Evolutionary conservation across 2,329 filamentous ascomycete genomes (phyloP), one percentile per base, ranked within the genome.

Genomic region (Calonectria multiphialidica): DNA sequence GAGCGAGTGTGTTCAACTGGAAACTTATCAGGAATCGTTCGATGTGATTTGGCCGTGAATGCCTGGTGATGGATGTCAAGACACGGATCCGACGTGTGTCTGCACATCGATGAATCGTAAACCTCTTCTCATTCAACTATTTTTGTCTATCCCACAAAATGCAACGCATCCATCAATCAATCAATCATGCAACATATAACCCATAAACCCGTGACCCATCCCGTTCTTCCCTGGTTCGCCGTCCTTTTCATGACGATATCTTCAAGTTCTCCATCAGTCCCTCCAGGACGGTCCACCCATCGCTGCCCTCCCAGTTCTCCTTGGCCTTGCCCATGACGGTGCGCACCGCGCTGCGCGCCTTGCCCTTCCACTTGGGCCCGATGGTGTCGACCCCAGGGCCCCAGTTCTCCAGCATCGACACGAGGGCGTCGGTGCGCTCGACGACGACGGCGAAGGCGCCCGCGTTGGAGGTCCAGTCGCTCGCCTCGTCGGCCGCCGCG

Each of bases 311-410:
- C 95, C 96, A 98, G 15, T 84, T 89, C 79, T 95, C 93, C 85
- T 91, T 96, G 0, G 90, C 96, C 80, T 94, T 93, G 0, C 95
- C 93, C 88, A 97, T 89, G 8, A 98, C 93, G 64, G 94, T 95
- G 66, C 95, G 88, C 2, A 98, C 88, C 13, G 96, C 96, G 82
- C 91, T 97, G 78, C 95, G 89, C 0, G 95, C 94, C 89, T 98
- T 98, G 75, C 94, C 94, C 82, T 91, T 94, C 97, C 97, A 99
- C 79, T 92, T 93, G 71, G 89, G 90, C 2, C 94, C 95, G 2
- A 98, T 92, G 35, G 91, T 80, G 74, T 92, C 91, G 23, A 91
- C 88, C 75, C 90, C 88, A 0, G 87, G 85, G 0, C 94, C 94
- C 77, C 95, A 92, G 81, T 93, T 95, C 84, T 97, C 94, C 83